Percentiles rank a stretch among this genome's conserved stretches.
phyloP scores from a whole-genome alignment of 2,329 filamentous ascomycete genomes.

The Coniochaeta ligniaria region DNA sequence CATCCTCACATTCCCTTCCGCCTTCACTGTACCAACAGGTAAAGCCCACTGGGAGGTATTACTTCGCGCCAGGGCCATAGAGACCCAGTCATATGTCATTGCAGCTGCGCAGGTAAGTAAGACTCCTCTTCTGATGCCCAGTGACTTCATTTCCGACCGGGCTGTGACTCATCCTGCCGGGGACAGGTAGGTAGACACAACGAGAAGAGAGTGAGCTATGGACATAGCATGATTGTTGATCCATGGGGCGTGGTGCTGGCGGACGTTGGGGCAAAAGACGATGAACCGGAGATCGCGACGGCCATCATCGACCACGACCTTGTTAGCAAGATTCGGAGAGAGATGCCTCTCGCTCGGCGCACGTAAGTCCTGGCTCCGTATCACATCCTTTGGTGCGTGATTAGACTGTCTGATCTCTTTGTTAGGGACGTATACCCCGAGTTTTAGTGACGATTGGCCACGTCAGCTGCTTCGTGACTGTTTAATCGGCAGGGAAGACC shows the following conservation, averaged over 20 bases:
- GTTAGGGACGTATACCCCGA: slow-evolving; percentile 13
- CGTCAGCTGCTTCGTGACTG: neutral
- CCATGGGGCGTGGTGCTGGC: slow-evolving; percentile 78
- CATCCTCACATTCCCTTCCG: slow-evolving; percentile 78
- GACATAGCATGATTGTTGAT: slow-evolving; percentile 76
- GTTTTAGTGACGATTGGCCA: neutral
- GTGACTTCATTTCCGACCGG: neutral
- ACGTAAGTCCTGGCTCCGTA: slow-evolving; percentile 32
- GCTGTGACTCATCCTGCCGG: neutral
- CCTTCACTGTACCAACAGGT: slow-evolving; percentile 84
- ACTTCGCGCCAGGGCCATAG: slow-evolving; percentile 74
- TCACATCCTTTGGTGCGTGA: neutral
- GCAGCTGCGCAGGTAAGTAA: slow-evolving; percentile 71
- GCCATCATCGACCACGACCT: slow-evolving; percentile 40
- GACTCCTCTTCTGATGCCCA: slow-evolving; percentile 59
- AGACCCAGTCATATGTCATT: slow-evolving; percentile 81
- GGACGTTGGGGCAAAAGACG: slow-evolving; percentile 44
- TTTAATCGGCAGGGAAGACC: neutral
- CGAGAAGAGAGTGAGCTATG: slow-evolving; percentile 72
- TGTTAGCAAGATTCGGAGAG: slow-evolving; percentile 38
- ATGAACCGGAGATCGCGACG: slow-evolving; percentile 25
- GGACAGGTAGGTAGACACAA: slow-evolving; percentile 35
- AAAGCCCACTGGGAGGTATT: slow-evolving; percentile 79
- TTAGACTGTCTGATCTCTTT: neutral
- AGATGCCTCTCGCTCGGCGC: slow-evolving; percentile 45